phyloP scores from a whole-genome alignment of 108 stramenopile species.

The Conticribra guillardii region DNA sequence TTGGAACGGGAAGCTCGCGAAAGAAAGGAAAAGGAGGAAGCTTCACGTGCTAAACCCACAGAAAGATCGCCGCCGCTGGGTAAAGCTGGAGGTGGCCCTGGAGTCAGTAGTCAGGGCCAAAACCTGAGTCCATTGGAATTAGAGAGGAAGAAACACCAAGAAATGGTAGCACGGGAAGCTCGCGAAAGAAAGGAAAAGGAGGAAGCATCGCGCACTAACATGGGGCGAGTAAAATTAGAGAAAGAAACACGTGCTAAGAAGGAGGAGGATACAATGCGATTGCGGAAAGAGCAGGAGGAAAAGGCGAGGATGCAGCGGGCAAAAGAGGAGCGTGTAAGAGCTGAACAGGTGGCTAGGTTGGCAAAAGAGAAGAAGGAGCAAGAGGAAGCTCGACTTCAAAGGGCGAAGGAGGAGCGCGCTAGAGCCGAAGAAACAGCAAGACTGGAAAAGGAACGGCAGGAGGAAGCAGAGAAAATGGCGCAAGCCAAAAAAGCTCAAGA shows the following conservation, averaged over 20 bases:
- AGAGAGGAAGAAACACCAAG: slow-evolving; percentile 44
- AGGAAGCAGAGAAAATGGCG: not conserved
- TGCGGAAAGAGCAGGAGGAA: not conserved
- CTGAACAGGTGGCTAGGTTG: not conserved
- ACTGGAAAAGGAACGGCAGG: not conserved
- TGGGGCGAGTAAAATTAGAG: too few species aligned
- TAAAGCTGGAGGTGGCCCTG: slow-evolving; percentile 6
- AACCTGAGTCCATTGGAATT: slow-evolving; percentile 24
- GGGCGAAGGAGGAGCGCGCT: not conserved
- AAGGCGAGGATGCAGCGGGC: too few species aligned
- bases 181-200: not conserved
- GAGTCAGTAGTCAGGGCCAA: slow-evolving; percentile 14
- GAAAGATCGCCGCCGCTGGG: not conserved
- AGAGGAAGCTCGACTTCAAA: not conserved
- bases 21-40: not conserved
- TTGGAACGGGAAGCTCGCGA: slow-evolving; percentile 5
- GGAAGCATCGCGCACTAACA: not conserved
- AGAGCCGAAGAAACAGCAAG: not conserved
- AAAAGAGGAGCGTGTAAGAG: not conserved
- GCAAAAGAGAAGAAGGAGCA: not conserved
- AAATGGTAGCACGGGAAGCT: slow-evolving; percentile 14
- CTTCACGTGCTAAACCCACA: too few species aligned
- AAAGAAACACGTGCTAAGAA: too few species aligned
- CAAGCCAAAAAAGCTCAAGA: too few species aligned
- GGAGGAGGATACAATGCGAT: not conserved